phyloP scores from a whole-genome alignment of 2,329 filamentous ascomycete genomes.

The Colletotrichum siamense region DNA sequence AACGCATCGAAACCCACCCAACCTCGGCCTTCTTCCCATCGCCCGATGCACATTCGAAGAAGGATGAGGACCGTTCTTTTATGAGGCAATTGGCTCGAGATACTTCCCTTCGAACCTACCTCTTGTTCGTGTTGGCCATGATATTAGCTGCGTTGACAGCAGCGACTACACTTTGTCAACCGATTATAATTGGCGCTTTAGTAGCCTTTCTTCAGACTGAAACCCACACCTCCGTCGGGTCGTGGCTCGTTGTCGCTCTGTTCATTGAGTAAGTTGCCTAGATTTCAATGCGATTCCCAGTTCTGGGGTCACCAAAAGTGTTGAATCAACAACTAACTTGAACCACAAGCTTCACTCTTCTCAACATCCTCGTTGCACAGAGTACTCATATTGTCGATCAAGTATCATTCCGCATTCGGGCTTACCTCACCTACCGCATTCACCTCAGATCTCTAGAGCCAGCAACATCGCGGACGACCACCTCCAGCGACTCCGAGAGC shows the following conservation, averaged over 20 bases:
- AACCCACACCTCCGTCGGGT: background rate
- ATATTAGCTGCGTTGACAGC: background rate
- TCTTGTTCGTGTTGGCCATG: background rate
- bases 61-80: background rate
- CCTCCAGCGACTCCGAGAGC: background rate
- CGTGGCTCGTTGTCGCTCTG: background rate
- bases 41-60: background rate
- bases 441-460: background rate
- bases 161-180: background rate
- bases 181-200: background rate
- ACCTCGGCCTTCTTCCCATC: background rate
- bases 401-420: background rate
- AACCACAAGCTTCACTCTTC: background rate
- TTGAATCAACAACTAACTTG: background rate
- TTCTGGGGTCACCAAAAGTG: background rate
- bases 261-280: background rate
- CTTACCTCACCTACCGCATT: background rate
- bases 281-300: background rate
- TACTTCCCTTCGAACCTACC: background rate
- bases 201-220: background rate
- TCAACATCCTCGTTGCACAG: background rate
- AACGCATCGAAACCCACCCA: background rate
- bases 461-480: background rate
- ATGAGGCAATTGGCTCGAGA: background rate
- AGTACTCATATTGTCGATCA: background rate